These are phyloP conservation scores for Saccharomyces pastorianus DNA, from an alignment of 1,139 yeast genomes.

Conservation along the genomic window DNA sequence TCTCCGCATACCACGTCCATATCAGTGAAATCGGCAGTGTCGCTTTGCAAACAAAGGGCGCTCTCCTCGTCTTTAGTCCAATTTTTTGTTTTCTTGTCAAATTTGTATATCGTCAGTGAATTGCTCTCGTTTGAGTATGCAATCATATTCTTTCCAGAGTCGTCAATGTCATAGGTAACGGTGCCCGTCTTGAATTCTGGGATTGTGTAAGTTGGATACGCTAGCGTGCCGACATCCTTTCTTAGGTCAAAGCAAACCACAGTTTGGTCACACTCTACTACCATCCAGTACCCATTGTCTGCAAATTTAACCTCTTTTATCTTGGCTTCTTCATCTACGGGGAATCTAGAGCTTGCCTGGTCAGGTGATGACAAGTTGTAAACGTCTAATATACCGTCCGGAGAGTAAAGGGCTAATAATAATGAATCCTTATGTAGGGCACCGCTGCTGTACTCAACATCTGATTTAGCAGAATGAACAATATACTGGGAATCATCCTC, in stretches of 20 bases:
- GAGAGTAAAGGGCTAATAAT: conserved; percentile 17
- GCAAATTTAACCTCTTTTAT: conserved; percentile 46
- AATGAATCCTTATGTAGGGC: conserved; percentile 27
- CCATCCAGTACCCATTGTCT: conserved; percentile 64
- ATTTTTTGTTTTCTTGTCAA: conserved; percentile 1
- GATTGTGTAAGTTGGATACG: conserved; percentile 2
- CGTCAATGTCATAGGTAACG: conserved; percentile 13
- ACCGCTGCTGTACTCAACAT: conserved; percentile 5
- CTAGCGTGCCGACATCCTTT: conserved; percentile 32
- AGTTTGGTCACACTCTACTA: conserved; percentile 27
- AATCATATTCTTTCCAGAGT: conserved; percentile 13
- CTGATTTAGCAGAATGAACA: neutral
- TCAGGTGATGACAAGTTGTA: conserved; percentile 14
- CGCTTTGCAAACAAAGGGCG: neutral
- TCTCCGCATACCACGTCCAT: neutral
- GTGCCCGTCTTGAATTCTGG: neutral
- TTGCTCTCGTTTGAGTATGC: conserved; percentile 2
- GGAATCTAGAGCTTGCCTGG: conserved; percentile 12
- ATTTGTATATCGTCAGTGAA: neutral
- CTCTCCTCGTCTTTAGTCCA: neutral
- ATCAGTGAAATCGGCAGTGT: neutral
- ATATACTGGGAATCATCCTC: neutral
- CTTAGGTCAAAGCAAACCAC: conserved; percentile 51
- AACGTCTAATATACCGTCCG: conserved; percentile 10
- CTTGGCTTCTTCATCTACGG: conserved; percentile 12